Evolutionary conservation across 1,284 basidiomycete genomes (phyloP), one percentile per base, ranked within the genome.

Genomic region (Serendipita sp.): DNA sequence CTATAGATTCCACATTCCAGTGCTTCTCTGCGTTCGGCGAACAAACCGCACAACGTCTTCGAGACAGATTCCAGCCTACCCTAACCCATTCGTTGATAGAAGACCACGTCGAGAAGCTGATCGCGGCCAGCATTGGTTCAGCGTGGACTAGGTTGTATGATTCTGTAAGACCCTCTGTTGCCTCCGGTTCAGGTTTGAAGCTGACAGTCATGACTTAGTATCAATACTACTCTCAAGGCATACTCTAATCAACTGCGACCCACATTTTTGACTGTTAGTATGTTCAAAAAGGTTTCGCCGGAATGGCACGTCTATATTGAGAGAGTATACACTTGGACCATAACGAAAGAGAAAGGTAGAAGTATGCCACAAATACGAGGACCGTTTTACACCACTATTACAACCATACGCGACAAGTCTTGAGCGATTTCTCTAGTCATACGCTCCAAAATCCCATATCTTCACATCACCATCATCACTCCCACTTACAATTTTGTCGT

Each of bases 401-500:
- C 38, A 41, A 41, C 38, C 38, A 41, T 41, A 41, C 38, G 13
- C 38, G 45, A 8, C 45, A 38, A 12, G 60, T 38, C 2, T 64
- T 61, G 8, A 6, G n/a, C 45, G 29, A 49, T n/a, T 17, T 49
- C 8, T 30, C 32, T 34, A 58, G 15, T 58, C 53, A 10, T 22
- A 10, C 45, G 70, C 70, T 29, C 71, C 81, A 69, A 93, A 93
- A 72, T 80, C 86, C 91, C 91, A 93, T 35, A 93, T 77, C 68
- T 82, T 82, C 61, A 93, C 74, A 66, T 89, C 84, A 10, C 85
- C 82, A 69, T 96, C 92, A 72, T 97, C 95, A 65, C 91, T 90
- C 1, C 94, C 95, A 34, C 91, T 93, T 3, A 98, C 85, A 64
- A 98, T 91, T 76, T 94, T 94, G 73, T 97, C 94, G 72, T 98